Base-by-base conservation (phyloP, 2,329 filamentous ascomycete genomes). In the Ceratocystis variospora region DNA sequence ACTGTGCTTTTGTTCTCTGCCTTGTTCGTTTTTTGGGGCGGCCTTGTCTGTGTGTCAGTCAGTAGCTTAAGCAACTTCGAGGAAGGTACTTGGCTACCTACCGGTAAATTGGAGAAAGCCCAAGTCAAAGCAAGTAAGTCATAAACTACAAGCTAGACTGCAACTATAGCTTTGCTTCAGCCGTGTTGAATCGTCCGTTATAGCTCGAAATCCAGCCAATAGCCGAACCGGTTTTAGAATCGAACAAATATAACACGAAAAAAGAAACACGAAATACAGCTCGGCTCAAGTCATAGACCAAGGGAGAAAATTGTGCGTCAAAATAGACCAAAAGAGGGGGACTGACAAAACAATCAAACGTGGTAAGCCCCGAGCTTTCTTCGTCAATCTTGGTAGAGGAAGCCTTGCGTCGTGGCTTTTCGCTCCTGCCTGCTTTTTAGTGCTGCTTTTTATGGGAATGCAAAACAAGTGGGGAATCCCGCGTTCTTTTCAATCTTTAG, bases 151-250 rank as follows among this genome's bases (percentile, higher is more conserved):
- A 53, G 48, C 6, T 25, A 19, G 22, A 25, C 48, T 25, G n/a
- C 7, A 53, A 37, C 28, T 37, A 59, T 5, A 33, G 55, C 55
- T 59, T 37, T 59, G 55, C 55, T 59, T 59, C 55, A 59, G 55
- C 28, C 17, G 55, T 59, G 55, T 59, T 25, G 28, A 59, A 37
- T 59, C 55, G 55, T 37, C 55, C 15, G 25, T 59, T 59, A 31
- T 59, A 59, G 17, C 55, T 59, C 28, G 15, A 37, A 31, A 31
- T 37, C 15, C 28, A 59, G 55, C 55, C 55, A 59, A 37, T 19
- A 25, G n/a, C n/a, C 7, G 28, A 31, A 3, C 3, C 55, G 25
- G 22, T 15, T 37, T 59, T 59, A 15, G 37, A 41, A 41, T 59
- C 15, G 28, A 37, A 37, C n/a, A n/a, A 59, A 59, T 59, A 37